A percentile compares a stretch with the other conserved stretches of the same genome.
Evolutionary conservation across 805 yeast species (phyloP).

Genomic region (Candida stauntonica): DNA sequence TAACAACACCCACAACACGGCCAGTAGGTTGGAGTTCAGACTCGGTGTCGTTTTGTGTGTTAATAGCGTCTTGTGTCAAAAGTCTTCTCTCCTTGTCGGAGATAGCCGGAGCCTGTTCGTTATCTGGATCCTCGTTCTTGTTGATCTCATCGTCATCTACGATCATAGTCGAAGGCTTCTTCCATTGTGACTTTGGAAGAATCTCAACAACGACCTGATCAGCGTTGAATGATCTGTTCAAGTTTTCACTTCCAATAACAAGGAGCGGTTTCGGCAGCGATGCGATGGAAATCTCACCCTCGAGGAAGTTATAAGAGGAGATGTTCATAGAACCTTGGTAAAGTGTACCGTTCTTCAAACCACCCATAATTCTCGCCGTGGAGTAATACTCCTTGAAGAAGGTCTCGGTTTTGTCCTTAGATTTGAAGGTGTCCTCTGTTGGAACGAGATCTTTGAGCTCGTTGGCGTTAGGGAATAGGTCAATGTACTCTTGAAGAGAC

Average conservation of each 20-base stretch:
- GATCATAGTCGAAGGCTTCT: slow-evolving; percentile 73
- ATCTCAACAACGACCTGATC: slow-evolving; percentile 90
- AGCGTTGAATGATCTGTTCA: slow-evolving; percentile 89
- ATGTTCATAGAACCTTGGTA: slow-evolving; percentile 81
- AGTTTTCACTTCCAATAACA: slow-evolving; percentile 73
- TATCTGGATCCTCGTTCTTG: slow-evolving; percentile 35
- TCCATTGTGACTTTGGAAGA: slow-evolving; percentile 83
- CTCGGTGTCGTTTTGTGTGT: slow-evolving; percentile 50
- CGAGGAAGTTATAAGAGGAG: slow-evolving; percentile 82
- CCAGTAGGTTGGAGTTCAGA: slow-evolving; percentile 82
- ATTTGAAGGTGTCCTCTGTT: slow-evolving; percentile 35
- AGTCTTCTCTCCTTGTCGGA: slow-evolving; percentile 68
- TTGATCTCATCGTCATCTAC: slow-evolving; percentile 49
- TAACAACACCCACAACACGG: slow-evolving; percentile 77
- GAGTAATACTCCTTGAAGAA: slow-evolving; percentile 75
- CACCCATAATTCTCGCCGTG: slow-evolving; percentile 83
- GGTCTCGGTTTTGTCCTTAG: slow-evolving; percentile 20
- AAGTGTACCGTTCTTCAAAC: slow-evolving; percentile 79
- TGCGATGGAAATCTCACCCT: slow-evolving; percentile 72
- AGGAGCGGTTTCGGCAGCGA: slow-evolving; percentile 78
- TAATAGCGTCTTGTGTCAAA: slow-evolving; percentile 72
- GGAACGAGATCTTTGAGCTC: slow-evolving; percentile 79
- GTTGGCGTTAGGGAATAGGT: slow-evolving; percentile 62
- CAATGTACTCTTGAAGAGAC: slow-evolving; percentile 67
- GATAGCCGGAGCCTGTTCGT: slow-evolving; percentile 38